These are phyloP conservation scores for Chaetomium tenue DNA, from an alignment of 495 filamentous ascomycete species.

Conservation along the genomic window DNA sequence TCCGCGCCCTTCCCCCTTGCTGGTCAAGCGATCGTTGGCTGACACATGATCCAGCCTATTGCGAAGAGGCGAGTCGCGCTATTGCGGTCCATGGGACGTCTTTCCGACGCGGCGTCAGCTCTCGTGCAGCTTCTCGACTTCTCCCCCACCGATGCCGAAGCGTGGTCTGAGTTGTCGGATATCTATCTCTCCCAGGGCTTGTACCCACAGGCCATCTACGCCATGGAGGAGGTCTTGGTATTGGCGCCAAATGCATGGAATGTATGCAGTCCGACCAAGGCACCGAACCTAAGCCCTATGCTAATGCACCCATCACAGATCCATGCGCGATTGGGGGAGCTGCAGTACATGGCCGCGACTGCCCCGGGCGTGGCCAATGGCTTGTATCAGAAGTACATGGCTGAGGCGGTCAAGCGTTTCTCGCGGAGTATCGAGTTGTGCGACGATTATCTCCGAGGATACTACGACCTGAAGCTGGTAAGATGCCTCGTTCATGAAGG, in stretches of 20 bases:
- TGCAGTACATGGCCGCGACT: constrained; percentile 67
- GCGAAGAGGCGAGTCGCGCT: constrained; percentile 83
- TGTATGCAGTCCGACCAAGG: constrained; percentile 51
- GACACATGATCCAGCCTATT: constrained; percentile 61
- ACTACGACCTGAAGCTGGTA: constrained; percentile 85
- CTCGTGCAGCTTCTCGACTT: constrained; percentile 73
- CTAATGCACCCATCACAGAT: constrained; percentile 53
- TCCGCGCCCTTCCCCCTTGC: constrained; percentile 21
- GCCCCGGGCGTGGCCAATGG: constrained; percentile 44
- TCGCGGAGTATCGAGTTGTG: constrained; percentile 90
- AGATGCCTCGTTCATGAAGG: constrained; percentile 22
- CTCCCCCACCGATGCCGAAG: constrained; percentile 86
- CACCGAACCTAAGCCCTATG: constrained; percentile 24
- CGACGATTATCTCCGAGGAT: constrained; percentile 85
- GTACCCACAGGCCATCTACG: constrained; percentile 78
- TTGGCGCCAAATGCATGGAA: constrained; percentile 94
- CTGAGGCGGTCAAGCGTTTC: constrained; percentile 76
- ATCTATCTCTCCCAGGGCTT: constrained; percentile 76
- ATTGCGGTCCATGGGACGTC: constrained; percentile 65
- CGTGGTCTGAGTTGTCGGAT: constrained; percentile 89
- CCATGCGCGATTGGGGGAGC: constrained; percentile 83
- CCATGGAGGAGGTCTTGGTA: constrained; percentile 85
- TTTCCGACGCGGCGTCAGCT: constrained; percentile 68
- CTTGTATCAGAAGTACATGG: constrained; percentile 51
- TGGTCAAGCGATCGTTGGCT: constrained; percentile 2